A percentile compares a stretch with the other conserved stretches of the same genome.
phyloP scores from a whole-genome alignment of 169 alveolate species.

The Cryptosporidium xiaoi region DNA sequence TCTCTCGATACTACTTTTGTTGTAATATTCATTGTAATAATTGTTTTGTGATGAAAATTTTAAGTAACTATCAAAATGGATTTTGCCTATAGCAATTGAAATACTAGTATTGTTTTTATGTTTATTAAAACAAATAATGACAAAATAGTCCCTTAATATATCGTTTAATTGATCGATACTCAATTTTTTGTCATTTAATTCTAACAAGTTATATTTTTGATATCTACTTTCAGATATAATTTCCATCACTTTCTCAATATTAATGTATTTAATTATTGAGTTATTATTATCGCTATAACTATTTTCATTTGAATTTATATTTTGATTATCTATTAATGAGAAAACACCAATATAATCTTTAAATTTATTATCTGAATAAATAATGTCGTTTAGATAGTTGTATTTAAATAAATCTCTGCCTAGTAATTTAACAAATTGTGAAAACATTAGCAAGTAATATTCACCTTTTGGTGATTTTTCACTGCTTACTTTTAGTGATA shows the following conservation, averaged over 20 bases:
- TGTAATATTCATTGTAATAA: neutral
- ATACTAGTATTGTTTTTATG: neutral
- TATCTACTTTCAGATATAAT: conserved; percentile 5
- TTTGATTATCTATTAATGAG: neutral
- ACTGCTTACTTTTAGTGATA: neutral
- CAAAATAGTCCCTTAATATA: neutral
- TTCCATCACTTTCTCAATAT: conserved; percentile 19
- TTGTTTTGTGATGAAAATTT: conserved; percentile 3
- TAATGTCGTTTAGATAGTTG: neutral
- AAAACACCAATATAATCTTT: neutral
- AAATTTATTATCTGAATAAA: neutral
- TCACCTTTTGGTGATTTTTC: conserved; percentile 11
- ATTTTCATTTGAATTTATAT: neutral
- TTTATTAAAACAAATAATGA: neutral
- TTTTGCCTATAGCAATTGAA: conserved; percentile 45
- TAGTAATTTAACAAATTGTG: conserved; percentile 36
- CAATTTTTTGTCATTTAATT: neutral
- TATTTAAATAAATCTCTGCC: neutral
- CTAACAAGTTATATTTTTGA: neutral
- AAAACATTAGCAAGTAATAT: conserved; percentile 9
- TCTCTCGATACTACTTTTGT: neutral
- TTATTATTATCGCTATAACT: neutral
- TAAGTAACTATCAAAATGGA: conserved; percentile 30
- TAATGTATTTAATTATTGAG: conserved; percentile 8
- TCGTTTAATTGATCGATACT: neutral